Percentiles rank a stretch among this genome's conserved stretches.
Conservation (phyloP, 2,329 filamentous ascomycete species). For the Sporothrix brunneoviolacea region DNA sequence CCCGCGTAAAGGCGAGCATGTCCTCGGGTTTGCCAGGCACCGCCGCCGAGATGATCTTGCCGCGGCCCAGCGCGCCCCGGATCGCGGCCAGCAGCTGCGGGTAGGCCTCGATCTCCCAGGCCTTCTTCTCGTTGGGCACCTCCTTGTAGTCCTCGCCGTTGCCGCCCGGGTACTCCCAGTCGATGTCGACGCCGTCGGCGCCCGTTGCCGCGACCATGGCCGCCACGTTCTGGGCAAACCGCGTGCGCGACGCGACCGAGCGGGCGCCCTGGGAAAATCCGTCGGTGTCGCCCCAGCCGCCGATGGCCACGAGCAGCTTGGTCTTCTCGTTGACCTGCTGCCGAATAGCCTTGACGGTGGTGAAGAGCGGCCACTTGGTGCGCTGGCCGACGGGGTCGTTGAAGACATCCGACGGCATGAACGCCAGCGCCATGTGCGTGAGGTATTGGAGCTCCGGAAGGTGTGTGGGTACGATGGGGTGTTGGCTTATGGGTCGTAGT, state of each 20-base stretch:
- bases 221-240: conserved; percentile 59
- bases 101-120: conserved; percentile 54
- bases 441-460: conserved; percentile 34
- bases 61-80: conserved; percentile 47
- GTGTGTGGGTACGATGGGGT: conserved; percentile 34
- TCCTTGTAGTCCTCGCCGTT: conserved; percentile 64
- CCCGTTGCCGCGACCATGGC: conserved; percentile 54
- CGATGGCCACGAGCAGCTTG: conserved; percentile 64
- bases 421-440: conserved; percentile 54
- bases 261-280: conserved; percentile 56
- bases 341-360: conserved; percentile 41
- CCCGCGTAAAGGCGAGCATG: conserved; percentile 58
- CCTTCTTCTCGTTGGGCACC: conserved; percentile 51
- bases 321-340: conserved; percentile 43
- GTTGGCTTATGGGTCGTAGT: conserved; percentile 44
- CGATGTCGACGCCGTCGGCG: conserved; percentile 61
- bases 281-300: conserved; percentile 64
- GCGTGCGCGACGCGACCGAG: conserved; percentile 42
- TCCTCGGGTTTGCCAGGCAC: conserved; percentile 57
- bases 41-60: conserved; percentile 59
- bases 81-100: conserved; percentile 54
- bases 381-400: conserved; percentile 32
- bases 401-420: conserved; percentile 48
- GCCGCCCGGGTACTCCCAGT: conserved; percentile 59
- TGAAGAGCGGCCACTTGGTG: conserved; percentile 46